Base-by-base conservation (phyloP, 2,329 filamentous ascomycete species). In the Xylaria sp. region DNA sequence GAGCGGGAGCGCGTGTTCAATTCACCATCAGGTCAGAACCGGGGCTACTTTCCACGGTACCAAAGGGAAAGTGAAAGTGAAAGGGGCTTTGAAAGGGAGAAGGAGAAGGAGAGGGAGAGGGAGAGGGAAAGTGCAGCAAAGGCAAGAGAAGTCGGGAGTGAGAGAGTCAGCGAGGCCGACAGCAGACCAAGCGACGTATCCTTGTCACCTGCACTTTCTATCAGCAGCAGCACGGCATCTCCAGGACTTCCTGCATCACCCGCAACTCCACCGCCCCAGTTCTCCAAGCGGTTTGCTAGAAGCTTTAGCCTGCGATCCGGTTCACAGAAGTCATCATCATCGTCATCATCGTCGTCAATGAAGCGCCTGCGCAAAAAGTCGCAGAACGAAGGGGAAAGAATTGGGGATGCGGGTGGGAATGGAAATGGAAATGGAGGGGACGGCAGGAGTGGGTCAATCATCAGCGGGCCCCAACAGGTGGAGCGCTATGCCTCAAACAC, bases 231-330 rank as follows among this genome's bases (percentile, higher is more conserved):
- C 60, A 76, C 74, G 4, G 72, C 74, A 28, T 65, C 67, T 23
- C 63, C 65, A 7, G 32, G 48, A 36, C 43, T 58, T 34, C 75
- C 75, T 59, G 73, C 71, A 50, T 76, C 76, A 13, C 76, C 76
- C 43, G 71, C 67, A 5, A 78, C 77, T 0, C 77, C 76, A 36
- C 72, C 75, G 45, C 67, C 74, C 34, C 71, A 72, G 43, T 78
- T 77, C 62, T 70, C 76, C 18, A 76, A 73, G 50, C 74, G 71
- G 25, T 73, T 78, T 61, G 71, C 65, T 18, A 73, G 75, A 60
- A 72, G 73, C 20, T 76, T 77, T 60, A 76, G 74, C 69, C 66
- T 77, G 32, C 72, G 75, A 36, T 74, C 75, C 20, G 72, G 70
- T 23, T 74, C 71, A 13, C 72, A 70, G 52, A 66, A 69, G 13